These are phyloP conservation scores for Fusarium robinianum DNA, from an alignment of 2,329 filamentous ascomycete species.

Conservation along the genomic window DNA sequence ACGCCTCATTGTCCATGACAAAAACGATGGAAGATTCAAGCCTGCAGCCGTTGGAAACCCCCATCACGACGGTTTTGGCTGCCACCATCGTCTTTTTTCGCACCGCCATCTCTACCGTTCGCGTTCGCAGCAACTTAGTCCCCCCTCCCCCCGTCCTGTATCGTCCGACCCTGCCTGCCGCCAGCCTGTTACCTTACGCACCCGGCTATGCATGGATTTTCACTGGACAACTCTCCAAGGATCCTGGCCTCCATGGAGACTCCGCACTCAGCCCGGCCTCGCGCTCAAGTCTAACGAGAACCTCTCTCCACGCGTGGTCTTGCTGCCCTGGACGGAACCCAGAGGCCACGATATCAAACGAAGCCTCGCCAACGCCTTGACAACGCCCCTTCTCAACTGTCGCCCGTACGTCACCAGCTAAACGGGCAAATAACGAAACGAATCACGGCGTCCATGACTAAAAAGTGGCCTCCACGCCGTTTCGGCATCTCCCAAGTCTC, in stretches of 20 bases:
- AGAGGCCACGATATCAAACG: slow-evolving; percentile 7
- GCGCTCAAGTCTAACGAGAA: no score
- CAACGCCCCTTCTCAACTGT: slow-evolving; percentile 16
- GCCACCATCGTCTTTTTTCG: slow-evolving; percentile 1
- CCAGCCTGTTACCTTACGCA: no score
- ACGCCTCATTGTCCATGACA: slow-evolving; percentile 1
- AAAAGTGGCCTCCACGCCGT: slow-evolving; percentile 23
- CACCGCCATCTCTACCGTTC: no score
- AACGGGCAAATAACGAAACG: slow-evolving; percentile 12
- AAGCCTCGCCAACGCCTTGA: slow-evolving; percentile 14
- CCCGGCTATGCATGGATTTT: slow-evolving; percentile 17
- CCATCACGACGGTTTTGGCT: no score
- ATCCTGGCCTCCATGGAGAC: slow-evolving; percentile 15
- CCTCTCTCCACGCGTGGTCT: no score
- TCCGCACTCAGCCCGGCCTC: no score
- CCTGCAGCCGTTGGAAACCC: no score
- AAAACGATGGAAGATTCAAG: no score
- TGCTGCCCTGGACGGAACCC: no score
- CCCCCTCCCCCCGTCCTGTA: slow-evolving; percentile 13
- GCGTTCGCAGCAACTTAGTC: no score
- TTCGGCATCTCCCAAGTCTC: slow-evolving; percentile 25
- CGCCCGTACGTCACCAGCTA: slow-evolving; percentile 12
- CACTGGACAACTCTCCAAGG: slow-evolving; percentile 15
- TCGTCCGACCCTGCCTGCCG: slow-evolving; percentile 19
- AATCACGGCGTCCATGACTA: slow-evolving; percentile 24